Percentiles rank a stretch among this genome's conserved stretches.
phyloP scores from a whole-genome alignment of 352 stramenopile genomes.

The Globisporangium cederbergense region DNA sequence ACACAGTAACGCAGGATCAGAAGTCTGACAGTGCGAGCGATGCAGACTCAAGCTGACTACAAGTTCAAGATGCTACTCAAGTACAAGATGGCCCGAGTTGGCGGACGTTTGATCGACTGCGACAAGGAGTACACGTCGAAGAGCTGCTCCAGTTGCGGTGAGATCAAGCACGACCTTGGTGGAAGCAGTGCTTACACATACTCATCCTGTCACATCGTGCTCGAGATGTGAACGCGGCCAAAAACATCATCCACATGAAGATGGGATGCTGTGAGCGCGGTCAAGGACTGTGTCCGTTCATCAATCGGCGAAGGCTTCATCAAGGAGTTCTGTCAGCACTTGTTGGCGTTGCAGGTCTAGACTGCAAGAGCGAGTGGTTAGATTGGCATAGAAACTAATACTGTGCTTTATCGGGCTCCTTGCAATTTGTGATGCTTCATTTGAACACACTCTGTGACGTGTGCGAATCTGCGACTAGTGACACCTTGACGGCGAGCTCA shows the following conservation, averaged over 20 bases:
- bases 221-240: no score
- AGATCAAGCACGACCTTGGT: not conserved
- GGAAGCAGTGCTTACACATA: not conserved
- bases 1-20: not conserved
- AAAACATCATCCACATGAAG: no score
- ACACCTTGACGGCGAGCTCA: not conserved
- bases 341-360: no score
- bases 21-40: not conserved
- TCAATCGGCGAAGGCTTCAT: no score
- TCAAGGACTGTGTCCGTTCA: no score
- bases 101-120: not conserved
- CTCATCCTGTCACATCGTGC: no score
- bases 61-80: not conserved
- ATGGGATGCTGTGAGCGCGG: no score
- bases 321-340: no score
- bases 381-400: no score
- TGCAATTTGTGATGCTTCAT: no score
- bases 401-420: no score
- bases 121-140: not conserved
- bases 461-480: conserved; percentile 1
- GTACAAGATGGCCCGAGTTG: not conserved
- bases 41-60: not conserved
- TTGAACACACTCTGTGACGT: not conserved
- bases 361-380: no score
- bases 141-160: not conserved